A percentile compares a stretch with the other conserved stretches of the same genome.
These are phyloP conservation scores for Trichosanthes truncata DNA, from an alignment of 306 rosid species.

Conservation along the genomic window DNA sequence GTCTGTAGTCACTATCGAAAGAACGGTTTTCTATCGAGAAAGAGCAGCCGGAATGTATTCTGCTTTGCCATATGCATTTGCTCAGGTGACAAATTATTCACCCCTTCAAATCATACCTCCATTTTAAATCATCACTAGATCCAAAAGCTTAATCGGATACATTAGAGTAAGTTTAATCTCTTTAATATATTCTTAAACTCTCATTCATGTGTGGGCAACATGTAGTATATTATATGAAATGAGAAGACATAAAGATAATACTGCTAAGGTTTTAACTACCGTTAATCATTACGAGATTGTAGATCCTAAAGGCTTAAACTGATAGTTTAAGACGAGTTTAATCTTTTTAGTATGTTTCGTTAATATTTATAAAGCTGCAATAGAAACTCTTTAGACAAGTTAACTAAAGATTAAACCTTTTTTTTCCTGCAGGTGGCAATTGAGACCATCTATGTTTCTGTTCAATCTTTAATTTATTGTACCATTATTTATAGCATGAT, in stretches of 20 bases:
- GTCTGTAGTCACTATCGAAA: slow-evolving; percentile 26
- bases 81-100: slow-evolving; percentile 26
- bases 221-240: not conserved
- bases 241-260: not conserved
- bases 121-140: not conserved
- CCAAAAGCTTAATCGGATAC: not conserved
- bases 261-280: not conserved
- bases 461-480: slow-evolving; percentile 23
- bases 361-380: not conserved
- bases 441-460: slow-evolving; percentile 25
- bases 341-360: too few species aligned
- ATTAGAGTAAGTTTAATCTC: not conserved
- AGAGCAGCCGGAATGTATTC: slow-evolving; percentile 45
- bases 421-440: slow-evolving; percentile 28
- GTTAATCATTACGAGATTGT: not conserved
- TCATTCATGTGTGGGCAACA: not conserved
- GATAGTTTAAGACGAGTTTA: not conserved
- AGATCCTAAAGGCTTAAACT: not conserved
- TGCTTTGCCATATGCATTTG: slow-evolving; percentile 30
- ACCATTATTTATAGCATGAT: slow-evolving; percentile 34
- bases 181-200: not conserved
- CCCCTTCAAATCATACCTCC: not conserved
- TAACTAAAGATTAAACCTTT: not conserved
- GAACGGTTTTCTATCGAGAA: slow-evolving; percentile 40
- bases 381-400: not conserved